A percentile compares a stretch with the other conserved stretches of the same genome.
phyloP scores from a whole-genome alignment of 192 early-diverging fungal genomes.

The Entomortierella beljakovae region DNA sequence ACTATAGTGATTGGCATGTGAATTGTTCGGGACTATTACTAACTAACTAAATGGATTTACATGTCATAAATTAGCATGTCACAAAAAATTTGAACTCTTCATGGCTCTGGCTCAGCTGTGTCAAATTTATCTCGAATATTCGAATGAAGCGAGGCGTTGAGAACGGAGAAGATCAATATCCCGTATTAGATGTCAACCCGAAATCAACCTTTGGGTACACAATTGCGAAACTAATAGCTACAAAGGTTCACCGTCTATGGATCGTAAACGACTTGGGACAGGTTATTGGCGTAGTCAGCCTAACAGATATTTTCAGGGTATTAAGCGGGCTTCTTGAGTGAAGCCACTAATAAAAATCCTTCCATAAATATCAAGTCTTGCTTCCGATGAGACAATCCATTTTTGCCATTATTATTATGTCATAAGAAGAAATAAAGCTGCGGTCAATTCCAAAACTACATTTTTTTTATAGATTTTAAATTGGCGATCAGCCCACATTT shows the following conservation, averaged over 20 bases:
- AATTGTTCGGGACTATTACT: too few relatives aligned
- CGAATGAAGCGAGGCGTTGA: conserved; percentile 31
- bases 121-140: conserved; percentile 44
- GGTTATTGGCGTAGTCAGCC: conserved; percentile 75
- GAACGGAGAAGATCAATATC: conserved; percentile 63
- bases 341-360: conserved; percentile 1
- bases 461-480: too few relatives aligned
- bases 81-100: conserved; percentile 48
- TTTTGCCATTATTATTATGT: too few relatives aligned
- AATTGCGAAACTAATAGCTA: conserved; percentile 82
- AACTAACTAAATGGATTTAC: background rate
- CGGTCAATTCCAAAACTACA: background rate
- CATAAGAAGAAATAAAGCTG: too few relatives aligned
- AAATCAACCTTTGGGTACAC: conserved; percentile 77
- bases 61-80: conserved; percentile 13
- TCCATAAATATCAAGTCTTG: too few relatives aligned
- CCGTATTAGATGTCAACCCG: conserved; percentile 80
- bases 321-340: conserved; percentile 48
- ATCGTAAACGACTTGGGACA: conserved; percentile 65
- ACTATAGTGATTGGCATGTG: too few relatives aligned
- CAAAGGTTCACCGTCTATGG: conserved; percentile 86
- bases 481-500: background rate
- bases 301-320: conserved; percentile 83
- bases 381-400: too few relatives aligned
- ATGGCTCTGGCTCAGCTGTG: conserved; percentile 49